A percentile compares a stretch with the other conserved stretches of the same genome.
phyloP scores from a whole-genome alignment of 2,329 filamentous ascomycete species.

The Stenocarpella maydis region DNA sequence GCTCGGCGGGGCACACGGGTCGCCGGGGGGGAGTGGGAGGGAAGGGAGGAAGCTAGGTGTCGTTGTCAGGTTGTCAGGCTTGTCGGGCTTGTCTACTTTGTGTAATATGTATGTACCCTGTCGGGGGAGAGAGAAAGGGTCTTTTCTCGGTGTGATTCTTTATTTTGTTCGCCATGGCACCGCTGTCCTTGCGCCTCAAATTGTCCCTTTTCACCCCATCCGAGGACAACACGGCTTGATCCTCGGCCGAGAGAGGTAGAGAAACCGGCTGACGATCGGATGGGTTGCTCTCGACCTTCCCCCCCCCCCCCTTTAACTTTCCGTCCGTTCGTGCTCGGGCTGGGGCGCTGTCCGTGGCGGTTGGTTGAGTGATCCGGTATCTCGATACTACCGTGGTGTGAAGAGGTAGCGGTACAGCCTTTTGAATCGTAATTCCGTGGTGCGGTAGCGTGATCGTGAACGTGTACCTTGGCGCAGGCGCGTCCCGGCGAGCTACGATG shows the following conservation, averaged over 20 bases:
- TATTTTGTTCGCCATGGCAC: neutral
- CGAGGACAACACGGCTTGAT: neutral
- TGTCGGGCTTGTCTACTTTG: neutral
- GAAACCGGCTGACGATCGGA: conserved; percentile 1
- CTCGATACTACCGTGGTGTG: conserved; percentile 18
- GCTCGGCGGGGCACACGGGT: neutral
- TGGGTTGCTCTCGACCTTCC: conserved; percentile 6
- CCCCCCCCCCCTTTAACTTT: neutral
- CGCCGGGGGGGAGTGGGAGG: neutral
- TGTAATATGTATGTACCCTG: neutral
- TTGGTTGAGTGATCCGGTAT: conserved; percentile 13
- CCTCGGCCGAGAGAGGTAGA: conserved; percentile 8
- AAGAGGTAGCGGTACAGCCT: conserved; percentile 7
- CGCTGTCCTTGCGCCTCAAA: neutral
- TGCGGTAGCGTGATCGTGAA: neutral
- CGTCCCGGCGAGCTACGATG: conserved; percentile 35
- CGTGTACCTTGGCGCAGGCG: conserved; percentile 1
- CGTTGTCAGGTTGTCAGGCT: neutral
- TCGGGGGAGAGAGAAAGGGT: neutral
- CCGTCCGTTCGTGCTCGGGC: neutral
- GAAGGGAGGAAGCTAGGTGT: too few relatives aligned
- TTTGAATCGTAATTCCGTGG: conserved; percentile 1
- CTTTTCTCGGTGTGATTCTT: neutral
- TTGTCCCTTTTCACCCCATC: neutral
- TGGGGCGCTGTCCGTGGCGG: conserved; percentile 7